Evolutionary conservation across 2,329 filamentous ascomycete genomes (phyloP).

Genomic region (Aureobasidium mangrovei): DNA sequence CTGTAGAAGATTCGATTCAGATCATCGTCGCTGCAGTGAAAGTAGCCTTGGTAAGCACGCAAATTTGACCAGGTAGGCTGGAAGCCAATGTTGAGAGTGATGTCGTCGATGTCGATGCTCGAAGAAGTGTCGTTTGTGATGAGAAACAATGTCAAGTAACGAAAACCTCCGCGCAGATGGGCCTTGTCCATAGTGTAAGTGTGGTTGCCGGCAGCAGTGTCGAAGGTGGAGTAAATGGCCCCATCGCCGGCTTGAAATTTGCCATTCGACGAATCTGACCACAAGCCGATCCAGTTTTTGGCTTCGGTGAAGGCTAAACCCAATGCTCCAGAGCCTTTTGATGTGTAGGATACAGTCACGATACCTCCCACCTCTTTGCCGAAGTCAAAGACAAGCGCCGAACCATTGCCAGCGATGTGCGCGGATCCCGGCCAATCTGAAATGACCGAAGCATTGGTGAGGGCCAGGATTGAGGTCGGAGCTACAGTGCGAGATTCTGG

Average conservation of each 20-base stretch:
- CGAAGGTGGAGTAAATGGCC: slow-evolving; percentile 38
- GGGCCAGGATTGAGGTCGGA: slow-evolving; percentile 37
- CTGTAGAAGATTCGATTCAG: slow-evolving; percentile 52
- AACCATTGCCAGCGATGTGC: slow-evolving; percentile 39
- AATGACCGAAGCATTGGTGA: slow-evolving; percentile 26
- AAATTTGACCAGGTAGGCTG: slow-evolving; percentile 43
- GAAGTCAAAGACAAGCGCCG: slow-evolving; percentile 50
- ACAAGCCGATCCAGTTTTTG: slow-evolving; percentile 36
- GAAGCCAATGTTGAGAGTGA: slow-evolving; percentile 39
- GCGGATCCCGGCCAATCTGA: slow-evolving; percentile 25
- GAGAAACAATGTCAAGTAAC: slow-evolving; percentile 44
- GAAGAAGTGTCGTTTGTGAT: slow-evolving; percentile 25
- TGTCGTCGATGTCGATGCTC: slow-evolving; percentile 31
- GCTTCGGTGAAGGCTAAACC: slow-evolving; percentile 36
- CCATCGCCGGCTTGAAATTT: slow-evolving; percentile 32
- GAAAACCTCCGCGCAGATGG: slow-evolving; percentile 44
- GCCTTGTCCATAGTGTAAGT: slow-evolving; percentile 37
- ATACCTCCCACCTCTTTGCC: slow-evolving; percentile 51
- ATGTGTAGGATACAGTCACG: slow-evolving; percentile 42
- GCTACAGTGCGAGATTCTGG: slow-evolving; percentile 43
- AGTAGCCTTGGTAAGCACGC: slow-evolving; percentile 31
- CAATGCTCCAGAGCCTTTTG: slow-evolving; percentile 29
- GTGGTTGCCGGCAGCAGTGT: slow-evolving; percentile 23
- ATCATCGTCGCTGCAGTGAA: slow-evolving; percentile 31
- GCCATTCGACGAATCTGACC: slow-evolving; percentile 35